Percentiles rank a stretch among this genome's conserved stretches.
Evolutionary conservation across 768 basidiomycete genomes (phyloP).

Genomic region (Strobilomyces confusus): DNA sequence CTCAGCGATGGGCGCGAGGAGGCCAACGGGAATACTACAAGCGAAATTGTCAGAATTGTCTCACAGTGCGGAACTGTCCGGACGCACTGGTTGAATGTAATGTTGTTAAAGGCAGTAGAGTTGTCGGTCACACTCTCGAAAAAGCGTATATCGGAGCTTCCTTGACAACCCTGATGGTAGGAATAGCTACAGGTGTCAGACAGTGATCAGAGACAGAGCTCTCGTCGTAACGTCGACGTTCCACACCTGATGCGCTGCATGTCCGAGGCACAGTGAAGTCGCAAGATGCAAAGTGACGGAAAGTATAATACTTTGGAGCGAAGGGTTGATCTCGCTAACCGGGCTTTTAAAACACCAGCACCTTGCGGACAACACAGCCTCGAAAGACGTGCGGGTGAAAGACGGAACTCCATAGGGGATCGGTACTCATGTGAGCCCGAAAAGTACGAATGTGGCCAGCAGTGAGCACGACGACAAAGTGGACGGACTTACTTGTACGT

Average conservation of each 20-base stretch:
- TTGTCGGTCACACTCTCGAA: background rate
- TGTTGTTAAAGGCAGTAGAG: background rate
- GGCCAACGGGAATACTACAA: background rate
- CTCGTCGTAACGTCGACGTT: background rate
- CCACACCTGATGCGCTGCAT: conserved; percentile 16
- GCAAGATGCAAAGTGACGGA: background rate
- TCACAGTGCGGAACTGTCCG: background rate
- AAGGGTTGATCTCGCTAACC: background rate
- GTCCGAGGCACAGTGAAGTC: background rate
- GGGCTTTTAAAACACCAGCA: conserved; percentile 8
- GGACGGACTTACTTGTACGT: too few species aligned
- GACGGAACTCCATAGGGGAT: background rate
- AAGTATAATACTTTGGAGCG: background rate
- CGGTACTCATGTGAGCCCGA: too few species aligned
- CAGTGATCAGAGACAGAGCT: background rate
- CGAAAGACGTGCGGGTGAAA: background rate
- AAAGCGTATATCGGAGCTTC: background rate
- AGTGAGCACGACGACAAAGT: background rate
- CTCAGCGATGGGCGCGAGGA: background rate
- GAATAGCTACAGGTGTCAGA: conserved; percentile 5
- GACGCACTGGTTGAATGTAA: conserved; percentile 7
- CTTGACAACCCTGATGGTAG: background rate
- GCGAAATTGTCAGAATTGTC: conserved; percentile 2
- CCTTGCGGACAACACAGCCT: conserved; percentile 13
- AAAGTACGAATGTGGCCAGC: too few species aligned